Percentiles rank a stretch among this genome's conserved stretches.
phyloP scores from a whole-genome alignment of 495 filamentous ascomycete genomes.

The Penicillium maclennaniae region DNA sequence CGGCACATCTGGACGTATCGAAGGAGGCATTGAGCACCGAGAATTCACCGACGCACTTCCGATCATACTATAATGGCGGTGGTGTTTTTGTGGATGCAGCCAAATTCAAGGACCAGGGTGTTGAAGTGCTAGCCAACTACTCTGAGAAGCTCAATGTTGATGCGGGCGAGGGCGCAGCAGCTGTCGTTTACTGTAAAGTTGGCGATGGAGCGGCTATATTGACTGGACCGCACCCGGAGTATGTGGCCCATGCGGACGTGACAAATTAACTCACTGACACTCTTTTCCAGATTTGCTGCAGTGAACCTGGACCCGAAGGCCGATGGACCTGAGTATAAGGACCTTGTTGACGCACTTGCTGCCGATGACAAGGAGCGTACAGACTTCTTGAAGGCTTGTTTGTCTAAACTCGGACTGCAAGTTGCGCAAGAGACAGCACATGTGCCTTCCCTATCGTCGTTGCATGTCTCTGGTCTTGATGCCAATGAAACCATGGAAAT shows the following conservation, averaged over 20 bases:
- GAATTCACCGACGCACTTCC: slow-evolving; percentile 60
- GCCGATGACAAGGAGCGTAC: slow-evolving; percentile 66
- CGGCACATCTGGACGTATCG: slow-evolving; percentile 62
- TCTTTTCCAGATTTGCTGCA: slow-evolving; percentile 67
- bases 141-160: slow-evolving; percentile 72
- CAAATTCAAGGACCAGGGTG: slow-evolving; percentile 53
- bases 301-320: slow-evolving; percentile 65
- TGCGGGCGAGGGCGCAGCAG: slow-evolving; percentile 64
- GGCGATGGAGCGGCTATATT: slow-evolving; percentile 79
- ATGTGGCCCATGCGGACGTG: slow-evolving; percentile 29
- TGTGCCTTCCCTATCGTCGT: slow-evolving; percentile 76
- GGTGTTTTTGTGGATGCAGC: slow-evolving; percentile 88
- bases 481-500: slow-evolving; percentile 62
- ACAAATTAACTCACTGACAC: slow-evolving; percentile 6
- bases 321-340: slow-evolving; percentile 59
- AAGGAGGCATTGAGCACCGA: slow-evolving; percentile 54
- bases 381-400: slow-evolving; percentile 75
- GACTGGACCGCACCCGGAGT: slow-evolving; percentile 94
- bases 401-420: slow-evolving; percentile 77
- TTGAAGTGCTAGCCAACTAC: slow-evolving; percentile 83
- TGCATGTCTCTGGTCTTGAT: slow-evolving; percentile 75
- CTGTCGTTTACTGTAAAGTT: slow-evolving; percentile 82
- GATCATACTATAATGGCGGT: slow-evolving; percentile 90
- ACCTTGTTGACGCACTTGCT: slow-evolving; percentile 64
- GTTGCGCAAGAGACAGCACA: slow-evolving; percentile 63